A percentile compares a stretch with the other conserved stretches of the same genome.
These are phyloP conservation scores for Aegilops speltoides DNA, from an alignment of 176 grass and related monocot species.

Conservation along the genomic window DNA sequence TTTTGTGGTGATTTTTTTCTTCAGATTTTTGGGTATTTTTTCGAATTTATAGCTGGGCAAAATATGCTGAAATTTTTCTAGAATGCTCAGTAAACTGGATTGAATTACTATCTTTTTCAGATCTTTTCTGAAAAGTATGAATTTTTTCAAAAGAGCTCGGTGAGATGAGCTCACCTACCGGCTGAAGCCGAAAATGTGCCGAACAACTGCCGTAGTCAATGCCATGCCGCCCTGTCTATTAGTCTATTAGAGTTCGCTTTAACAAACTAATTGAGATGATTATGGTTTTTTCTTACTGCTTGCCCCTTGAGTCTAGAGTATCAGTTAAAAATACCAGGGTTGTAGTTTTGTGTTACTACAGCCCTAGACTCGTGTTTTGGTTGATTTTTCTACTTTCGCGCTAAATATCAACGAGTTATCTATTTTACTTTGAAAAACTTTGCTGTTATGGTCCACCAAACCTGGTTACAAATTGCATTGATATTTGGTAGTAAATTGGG, in stretches of 20 bases:
- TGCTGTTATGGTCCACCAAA: background rate
- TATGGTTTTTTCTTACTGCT: background rate
- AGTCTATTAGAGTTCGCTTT: background rate
- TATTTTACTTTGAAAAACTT: background rate
- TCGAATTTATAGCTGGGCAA: background rate
- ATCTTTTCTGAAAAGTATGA: background rate
- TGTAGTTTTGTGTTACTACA: background rate
- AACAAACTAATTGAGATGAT: background rate
- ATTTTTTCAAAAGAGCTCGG: background rate
- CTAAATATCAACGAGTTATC: background rate
- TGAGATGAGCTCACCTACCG: background rate
- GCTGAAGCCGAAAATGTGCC: background rate
- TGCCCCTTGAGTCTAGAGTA: background rate
- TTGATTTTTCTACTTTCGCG: background rate
- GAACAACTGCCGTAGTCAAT: background rate
- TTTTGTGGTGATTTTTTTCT: background rate
- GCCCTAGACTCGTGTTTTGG: background rate
- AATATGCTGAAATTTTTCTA: background rate
- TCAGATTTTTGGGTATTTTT: background rate
- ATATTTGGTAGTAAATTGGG: background rate
- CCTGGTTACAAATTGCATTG: background rate
- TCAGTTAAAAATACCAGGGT: background rate
- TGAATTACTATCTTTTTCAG: background rate
- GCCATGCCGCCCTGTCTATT: background rate
- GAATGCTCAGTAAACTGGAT: background rate